Evolutionary conservation across 1,139 yeast species (phyloP).

Genomic region (Magnusiomyces starmeri): DNA sequence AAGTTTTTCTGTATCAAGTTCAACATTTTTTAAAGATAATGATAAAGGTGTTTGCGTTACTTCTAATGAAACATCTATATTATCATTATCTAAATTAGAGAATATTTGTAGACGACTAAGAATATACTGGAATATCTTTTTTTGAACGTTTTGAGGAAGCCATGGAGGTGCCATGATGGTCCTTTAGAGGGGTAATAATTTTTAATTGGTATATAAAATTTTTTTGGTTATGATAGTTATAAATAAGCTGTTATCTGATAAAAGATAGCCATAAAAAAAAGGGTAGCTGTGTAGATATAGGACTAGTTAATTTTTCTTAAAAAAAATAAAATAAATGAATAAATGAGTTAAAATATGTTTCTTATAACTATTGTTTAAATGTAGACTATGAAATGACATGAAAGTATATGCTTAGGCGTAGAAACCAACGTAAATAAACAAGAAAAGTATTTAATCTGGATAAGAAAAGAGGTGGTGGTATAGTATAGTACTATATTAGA

Average conservation of each 20-base stretch:
- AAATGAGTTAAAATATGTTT: too few species aligned
- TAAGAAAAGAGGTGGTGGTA: not conserved
- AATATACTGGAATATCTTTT: slow-evolving; percentile 68
- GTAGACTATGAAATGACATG: too few species aligned
- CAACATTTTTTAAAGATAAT: slow-evolving; percentile 46
- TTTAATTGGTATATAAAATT: too few species aligned
- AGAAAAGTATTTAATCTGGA: not conserved
- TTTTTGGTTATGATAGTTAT: too few species aligned
- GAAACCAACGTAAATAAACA: not conserved
- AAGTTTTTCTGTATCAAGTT: slow-evolving; percentile 66
- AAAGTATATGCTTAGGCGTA: not conserved
- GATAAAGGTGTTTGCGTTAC: slow-evolving; percentile 37
- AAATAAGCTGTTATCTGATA: too few species aligned
- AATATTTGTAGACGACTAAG: slow-evolving; percentile 77
- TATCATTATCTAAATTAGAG: slow-evolving; percentile 73
- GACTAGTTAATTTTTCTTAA: too few species aligned
- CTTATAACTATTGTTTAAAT: too few species aligned
- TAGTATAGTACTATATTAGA: too few species aligned
- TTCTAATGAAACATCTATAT: slow-evolving; percentile 71
- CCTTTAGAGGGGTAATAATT: too few species aligned
- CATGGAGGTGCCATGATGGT: slow-evolving; percentile 14
- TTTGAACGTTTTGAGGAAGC: slow-evolving; percentile 39
- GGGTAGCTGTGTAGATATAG: too few species aligned
- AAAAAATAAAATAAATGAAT: too few species aligned
- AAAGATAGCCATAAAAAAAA: too few species aligned